phyloP scores from a whole-genome alignment of 2,329 filamentous ascomycete species.

The Ophiocordyceps robertsii region DNA sequence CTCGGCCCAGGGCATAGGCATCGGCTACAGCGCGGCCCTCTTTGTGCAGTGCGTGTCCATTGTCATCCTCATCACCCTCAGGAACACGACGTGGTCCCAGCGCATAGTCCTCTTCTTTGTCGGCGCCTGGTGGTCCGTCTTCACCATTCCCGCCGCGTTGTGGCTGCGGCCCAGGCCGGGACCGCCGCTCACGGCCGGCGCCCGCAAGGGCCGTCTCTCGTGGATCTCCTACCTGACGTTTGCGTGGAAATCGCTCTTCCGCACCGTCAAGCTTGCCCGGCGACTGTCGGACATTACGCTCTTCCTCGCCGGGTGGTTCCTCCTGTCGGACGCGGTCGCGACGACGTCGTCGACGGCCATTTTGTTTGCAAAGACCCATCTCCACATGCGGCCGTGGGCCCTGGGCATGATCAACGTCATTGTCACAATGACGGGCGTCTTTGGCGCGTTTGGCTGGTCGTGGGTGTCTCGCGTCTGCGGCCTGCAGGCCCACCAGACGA shows the following conservation, averaged over 20 bases:
- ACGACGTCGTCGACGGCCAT: constrained; percentile 92
- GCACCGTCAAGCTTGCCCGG: constrained; percentile 63
- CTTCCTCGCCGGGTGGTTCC: constrained; percentile 83
- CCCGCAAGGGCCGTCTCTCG: constrained; percentile 19
- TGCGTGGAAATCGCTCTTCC: constrained; percentile 77
- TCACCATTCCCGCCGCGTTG: constrained; percentile 76
- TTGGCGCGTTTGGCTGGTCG: constrained; percentile 84
- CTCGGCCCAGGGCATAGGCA: constrained; percentile 83
- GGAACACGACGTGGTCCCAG: constrained; percentile 72
- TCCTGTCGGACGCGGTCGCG: constrained; percentile 86
- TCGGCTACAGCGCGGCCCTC: constrained; percentile 80
- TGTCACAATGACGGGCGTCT: constrained; percentile 68
- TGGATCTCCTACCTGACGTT: constrained; percentile 64
- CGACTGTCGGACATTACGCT: constrained; percentile 60
- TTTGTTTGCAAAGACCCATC: constrained; percentile 84
- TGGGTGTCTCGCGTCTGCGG: constrained; percentile 57
- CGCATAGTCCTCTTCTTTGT: constrained; percentile 78
- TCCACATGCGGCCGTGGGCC: constrained; percentile 80
- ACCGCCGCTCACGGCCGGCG: constrained; percentile 50
- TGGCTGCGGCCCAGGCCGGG: constrained; percentile 85
- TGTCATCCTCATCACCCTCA: constrained; percentile 56
- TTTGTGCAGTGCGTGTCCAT: constrained; percentile 75
- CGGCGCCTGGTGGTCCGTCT: constrained; percentile 84
- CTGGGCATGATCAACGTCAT: constrained; percentile 91
- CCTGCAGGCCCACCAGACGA: constrained; percentile 71